A percentile compares a stretch with the other conserved stretches of the same genome.
phyloP scores from a whole-genome alignment of 495 filamentous ascomycete species.

The Aspergillus olivimuriae region DNA sequence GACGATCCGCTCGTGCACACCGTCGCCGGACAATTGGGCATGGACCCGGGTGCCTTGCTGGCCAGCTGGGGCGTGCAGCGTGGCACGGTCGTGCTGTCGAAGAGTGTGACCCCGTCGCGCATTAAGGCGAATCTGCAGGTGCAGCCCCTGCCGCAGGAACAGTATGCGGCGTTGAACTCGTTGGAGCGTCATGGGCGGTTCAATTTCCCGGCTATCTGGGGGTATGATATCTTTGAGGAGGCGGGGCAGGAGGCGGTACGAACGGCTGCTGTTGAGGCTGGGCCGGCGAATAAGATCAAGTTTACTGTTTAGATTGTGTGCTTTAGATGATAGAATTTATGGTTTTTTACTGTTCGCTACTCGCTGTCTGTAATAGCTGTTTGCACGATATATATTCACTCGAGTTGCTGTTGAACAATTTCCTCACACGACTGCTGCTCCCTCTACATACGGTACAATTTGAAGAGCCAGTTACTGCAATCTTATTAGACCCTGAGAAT shows the following conservation, averaged over 20 bases:
- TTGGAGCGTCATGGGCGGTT: conserved; percentile 32
- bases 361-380: too few relatives aligned
- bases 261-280: conserved; percentile 16
- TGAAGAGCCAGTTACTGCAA: too few relatives aligned
- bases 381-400: too few relatives aligned
- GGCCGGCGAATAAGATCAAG: conserved; percentile 16
- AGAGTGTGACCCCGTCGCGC: conserved; percentile 40
- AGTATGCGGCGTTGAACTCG: conserved; percentile 23
- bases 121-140: conserved; percentile 36
- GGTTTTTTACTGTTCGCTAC: too few relatives aligned
- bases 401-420: too few relatives aligned
- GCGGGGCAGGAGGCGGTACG: conserved; percentile 19
- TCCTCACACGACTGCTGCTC: too few relatives aligned
- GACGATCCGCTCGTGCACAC: conserved; percentile 26
- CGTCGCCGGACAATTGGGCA: conserved; percentile 30
- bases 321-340: too few relatives aligned
- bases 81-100: conserved; percentile 43
- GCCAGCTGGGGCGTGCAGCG: conserved; percentile 45
- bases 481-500: too few relatives aligned
- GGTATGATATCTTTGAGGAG: conserved; percentile 34
- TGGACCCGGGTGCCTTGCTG: conserved; percentile 35
- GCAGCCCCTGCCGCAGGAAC: conserved; percentile 24
- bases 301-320: conserved; percentile 25
- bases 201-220: conserved; percentile 33
- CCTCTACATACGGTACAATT: too few relatives aligned